Conservation (phyloP, 2,329 filamentous ascomycete genomes). For the Ramularia endophylla region DNA sequence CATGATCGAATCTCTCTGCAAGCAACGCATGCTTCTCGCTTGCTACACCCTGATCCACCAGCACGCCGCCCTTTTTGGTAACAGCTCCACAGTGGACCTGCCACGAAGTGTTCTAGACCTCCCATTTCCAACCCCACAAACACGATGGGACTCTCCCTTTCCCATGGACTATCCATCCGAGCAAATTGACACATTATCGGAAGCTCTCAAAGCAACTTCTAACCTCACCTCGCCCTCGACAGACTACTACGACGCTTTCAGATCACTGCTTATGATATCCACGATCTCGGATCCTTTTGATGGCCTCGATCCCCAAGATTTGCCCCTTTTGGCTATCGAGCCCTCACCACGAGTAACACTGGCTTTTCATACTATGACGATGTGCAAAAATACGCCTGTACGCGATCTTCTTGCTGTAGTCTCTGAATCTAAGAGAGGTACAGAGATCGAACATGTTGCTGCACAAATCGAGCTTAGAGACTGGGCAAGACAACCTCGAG, state of each 20-base stretch:
- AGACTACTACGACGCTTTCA: slow-evolving; percentile 26
- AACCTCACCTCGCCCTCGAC: slow-evolving; percentile 4
- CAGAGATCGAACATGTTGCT: slow-evolving; percentile 26
- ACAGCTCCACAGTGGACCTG: slow-evolving; percentile 7
- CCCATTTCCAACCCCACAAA: slow-evolving; percentile 32
- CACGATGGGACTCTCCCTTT: slow-evolving; percentile 32
- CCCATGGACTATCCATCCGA: slow-evolving; percentile 3
- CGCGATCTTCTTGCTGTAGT: slow-evolving; percentile 38
- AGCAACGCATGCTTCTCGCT: slow-evolving; percentile 33
- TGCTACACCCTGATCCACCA: slow-evolving; percentile 41
- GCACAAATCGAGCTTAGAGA: slow-evolving; percentile 29
- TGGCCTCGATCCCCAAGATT: slow-evolving; percentile 3
- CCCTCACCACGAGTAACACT: slow-evolving; percentile 14
- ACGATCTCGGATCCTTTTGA: slow-evolving; percentile 10
- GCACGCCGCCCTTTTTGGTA: slow-evolving; percentile 28
- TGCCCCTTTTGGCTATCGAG: slow-evolving; percentile 15
- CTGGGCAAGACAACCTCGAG: slow-evolving; percentile 28
- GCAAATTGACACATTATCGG: slow-evolving; percentile 6
- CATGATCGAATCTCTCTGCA: slow-evolving; percentile 6
- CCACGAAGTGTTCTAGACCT: slow-evolving; percentile 26
- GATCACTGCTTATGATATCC: slow-evolving; percentile 34
- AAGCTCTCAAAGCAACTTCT: slow-evolving; percentile 11
- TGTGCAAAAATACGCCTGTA: slow-evolving; percentile 35
- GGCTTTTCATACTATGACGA: slow-evolving; percentile 32
- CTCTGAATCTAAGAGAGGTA: slow-evolving; percentile 36